A percentile compares a stretch with the other conserved stretches of the same genome.
Evolutionary conservation across 2,329 filamentous ascomycete species (phyloP).

Genomic region (Pyrenophora teres): DNA sequence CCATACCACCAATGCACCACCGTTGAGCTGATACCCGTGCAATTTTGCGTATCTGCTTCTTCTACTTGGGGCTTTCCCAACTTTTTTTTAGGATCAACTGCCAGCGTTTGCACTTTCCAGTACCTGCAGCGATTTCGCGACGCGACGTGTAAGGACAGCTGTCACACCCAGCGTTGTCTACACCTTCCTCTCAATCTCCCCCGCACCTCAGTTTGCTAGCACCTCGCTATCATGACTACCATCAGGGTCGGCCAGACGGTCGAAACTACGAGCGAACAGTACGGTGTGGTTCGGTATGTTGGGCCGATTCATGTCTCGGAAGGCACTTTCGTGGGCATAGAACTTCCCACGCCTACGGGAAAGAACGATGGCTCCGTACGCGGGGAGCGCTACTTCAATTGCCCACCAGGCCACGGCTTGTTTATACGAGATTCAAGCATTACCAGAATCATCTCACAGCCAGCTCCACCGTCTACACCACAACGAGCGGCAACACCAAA

Average conservation of each 20-base stretch:
- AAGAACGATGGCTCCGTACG: slow-evolving; percentile 95
- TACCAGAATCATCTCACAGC: slow-evolving; percentile 54
- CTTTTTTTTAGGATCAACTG: slow-evolving; percentile 13
- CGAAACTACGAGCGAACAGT: slow-evolving; percentile 77
- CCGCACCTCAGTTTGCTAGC: slow-evolving; percentile 5
- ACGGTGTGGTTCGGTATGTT: slow-evolving; percentile 77
- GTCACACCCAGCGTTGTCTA: slow-evolving; percentile 1
- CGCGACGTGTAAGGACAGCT: slow-evolving; percentile 16
- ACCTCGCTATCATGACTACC: slow-evolving; percentile 27
- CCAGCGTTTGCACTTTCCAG: slow-evolving; percentile 7
- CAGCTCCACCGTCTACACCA: slow-evolving; percentile 45
- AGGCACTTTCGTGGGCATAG: slow-evolving; percentile 88
- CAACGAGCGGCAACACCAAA: slow-evolving; percentile 13
- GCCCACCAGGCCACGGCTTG: slow-evolving; percentile 72
- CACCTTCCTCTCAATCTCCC: neutral
- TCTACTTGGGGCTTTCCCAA: slow-evolving; percentile 9
- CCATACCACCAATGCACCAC: slow-evolving; percentile 4
- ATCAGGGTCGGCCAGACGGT: slow-evolving; percentile 69
- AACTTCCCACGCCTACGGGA: slow-evolving; percentile 78
- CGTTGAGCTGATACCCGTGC: slow-evolving; percentile 3
- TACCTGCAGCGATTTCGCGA: slow-evolving; percentile 10
- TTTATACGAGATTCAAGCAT: slow-evolving; percentile 79
- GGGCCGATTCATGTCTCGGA: slow-evolving; percentile 80
- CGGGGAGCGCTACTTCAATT: slow-evolving; percentile 88
- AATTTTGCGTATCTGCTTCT: slow-evolving; percentile 7